phyloP scores from a whole-genome alignment of 768 basidiomycete species.

The Xerocomus spinulosus region DNA sequence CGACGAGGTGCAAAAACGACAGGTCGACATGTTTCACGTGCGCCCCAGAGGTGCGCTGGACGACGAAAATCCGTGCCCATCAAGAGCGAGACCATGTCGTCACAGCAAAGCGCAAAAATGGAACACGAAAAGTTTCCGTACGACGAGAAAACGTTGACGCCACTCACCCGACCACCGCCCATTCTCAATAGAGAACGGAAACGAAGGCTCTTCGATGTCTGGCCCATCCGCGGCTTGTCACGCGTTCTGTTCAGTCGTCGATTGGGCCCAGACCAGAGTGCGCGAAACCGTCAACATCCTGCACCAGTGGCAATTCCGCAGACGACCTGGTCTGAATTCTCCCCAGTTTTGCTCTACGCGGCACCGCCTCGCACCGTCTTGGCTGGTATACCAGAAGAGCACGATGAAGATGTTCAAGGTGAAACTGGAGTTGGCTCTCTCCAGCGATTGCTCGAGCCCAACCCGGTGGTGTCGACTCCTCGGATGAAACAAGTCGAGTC shows the following conservation, averaged over 20 bases:
- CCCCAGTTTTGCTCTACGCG: constrained; percentile 17
- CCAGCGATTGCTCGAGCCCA: constrained; percentile 11
- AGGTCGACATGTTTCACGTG: background rate
- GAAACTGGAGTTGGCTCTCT: constrained; percentile 15
- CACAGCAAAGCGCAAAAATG: background rate
- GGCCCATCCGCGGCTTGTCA: constrained; percentile 21
- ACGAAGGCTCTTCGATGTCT: constrained; percentile 14
- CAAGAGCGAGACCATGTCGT: background rate
- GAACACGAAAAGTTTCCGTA: constrained; percentile 5
- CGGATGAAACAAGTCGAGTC: background rate
- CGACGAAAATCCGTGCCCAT: constrained; percentile 3
- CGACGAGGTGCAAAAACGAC: constrained; percentile 15
- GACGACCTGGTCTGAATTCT: constrained; percentile 32
- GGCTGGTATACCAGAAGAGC: constrained; percentile 29
- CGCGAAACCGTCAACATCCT: background rate
- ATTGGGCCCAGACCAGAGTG: constrained; percentile 2
- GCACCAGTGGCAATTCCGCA: constrained; percentile 3
- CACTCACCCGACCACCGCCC: constrained; percentile 14
- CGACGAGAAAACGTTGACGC: constrained; percentile 12
- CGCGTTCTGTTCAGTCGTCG: constrained; percentile 6
- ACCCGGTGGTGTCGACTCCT: background rate
- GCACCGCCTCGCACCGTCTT: constrained; percentile 18
- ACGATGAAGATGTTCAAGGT: constrained; percentile 22
- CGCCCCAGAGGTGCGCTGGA: background rate
- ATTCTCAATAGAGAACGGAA: constrained; percentile 10